These are phyloP conservation scores for Aspergillus intermedius DNA, from an alignment of 2,329 filamentous ascomycete genomes.

Conservation along the genomic window DNA sequence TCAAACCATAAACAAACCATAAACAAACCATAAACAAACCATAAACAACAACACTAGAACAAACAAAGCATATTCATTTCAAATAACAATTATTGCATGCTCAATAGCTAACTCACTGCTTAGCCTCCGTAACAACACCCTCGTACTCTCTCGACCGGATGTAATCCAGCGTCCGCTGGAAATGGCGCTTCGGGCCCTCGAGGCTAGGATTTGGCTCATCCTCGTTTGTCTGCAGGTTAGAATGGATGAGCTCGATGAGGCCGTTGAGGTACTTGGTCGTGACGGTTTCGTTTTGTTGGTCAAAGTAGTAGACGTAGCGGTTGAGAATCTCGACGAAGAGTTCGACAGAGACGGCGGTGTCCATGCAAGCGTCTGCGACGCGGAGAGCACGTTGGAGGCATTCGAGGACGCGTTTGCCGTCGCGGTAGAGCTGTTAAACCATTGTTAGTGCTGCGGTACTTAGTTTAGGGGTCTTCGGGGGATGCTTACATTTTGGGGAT, in stretches of 20 bases:
- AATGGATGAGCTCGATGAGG: conserved; percentile 95
- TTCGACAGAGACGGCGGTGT: conserved; percentile 92
- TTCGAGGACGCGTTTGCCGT: conserved; percentile 93
- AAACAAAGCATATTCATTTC: too few relatives aligned
- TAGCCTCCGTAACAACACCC: conserved; percentile 68
- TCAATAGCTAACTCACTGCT: conserved; percentile 28
- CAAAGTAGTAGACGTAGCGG: conserved; percentile 98
- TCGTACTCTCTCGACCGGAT: conserved; percentile 89
- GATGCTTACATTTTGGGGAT: conserved; percentile 65
- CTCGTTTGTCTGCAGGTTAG: conserved; percentile 82
- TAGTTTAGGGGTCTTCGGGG: not conserved
- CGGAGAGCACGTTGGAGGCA: conserved; percentile 91
- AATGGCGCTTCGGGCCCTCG: conserved; percentile 87
- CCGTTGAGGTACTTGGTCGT: conserved; percentile 98
- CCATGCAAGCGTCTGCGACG: conserved; percentile 98
- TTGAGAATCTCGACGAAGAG: conserved; percentile 98
- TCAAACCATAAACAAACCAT: too few relatives aligned
- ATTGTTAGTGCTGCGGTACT: conserved; percentile 2
- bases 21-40: too few relatives aligned
- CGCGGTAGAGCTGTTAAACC: conserved; percentile 75
- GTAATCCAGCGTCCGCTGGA: conserved; percentile 89
- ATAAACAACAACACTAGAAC: too few relatives aligned
- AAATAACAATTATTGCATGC: not conserved
- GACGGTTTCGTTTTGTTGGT: conserved; percentile 97
- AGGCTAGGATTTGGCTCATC: conserved; percentile 59